Percentiles rank a stretch among this genome's conserved stretches.
phyloP scores from a whole-genome alignment of 2,329 filamentous ascomycete genomes.

The Phialophora chinensis region DNA sequence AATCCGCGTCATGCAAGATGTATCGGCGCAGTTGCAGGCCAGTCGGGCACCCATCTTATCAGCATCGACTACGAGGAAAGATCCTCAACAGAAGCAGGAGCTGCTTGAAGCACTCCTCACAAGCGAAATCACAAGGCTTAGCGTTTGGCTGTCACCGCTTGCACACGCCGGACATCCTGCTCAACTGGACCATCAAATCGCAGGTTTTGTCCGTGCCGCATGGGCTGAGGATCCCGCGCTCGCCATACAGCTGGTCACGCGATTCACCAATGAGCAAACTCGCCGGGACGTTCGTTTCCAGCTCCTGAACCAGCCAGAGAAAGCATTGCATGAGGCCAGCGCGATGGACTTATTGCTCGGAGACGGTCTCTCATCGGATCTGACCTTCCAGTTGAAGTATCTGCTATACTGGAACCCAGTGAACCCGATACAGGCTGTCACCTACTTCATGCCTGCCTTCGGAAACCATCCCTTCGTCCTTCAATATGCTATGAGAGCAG shows the following conservation, averaged over 20 bases:
- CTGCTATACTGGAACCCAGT: slow-evolving; percentile 91
- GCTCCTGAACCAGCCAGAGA: slow-evolving; percentile 81
- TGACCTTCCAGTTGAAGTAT: slow-evolving; percentile 87
- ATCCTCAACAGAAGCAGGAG: slow-evolving; percentile 78
- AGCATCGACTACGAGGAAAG: slow-evolving; percentile 61
- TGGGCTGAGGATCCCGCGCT: slow-evolving; percentile 86
- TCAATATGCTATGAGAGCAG: slow-evolving; percentile 93
- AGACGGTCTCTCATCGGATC: slow-evolving; percentile 74
- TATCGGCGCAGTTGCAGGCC: slow-evolving; percentile 69
- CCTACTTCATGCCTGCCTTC: slow-evolving; percentile 90
- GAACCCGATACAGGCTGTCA: slow-evolving; percentile 90
- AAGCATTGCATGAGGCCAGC: slow-evolving; percentile 79
- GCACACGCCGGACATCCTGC: slow-evolving; percentile 52
- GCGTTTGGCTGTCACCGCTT: slow-evolving; percentile 88
- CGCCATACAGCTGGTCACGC: slow-evolving; percentile 80
- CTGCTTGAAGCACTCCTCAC: slow-evolving; percentile 80
- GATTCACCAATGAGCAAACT: slow-evolving; percentile 78
- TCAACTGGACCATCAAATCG: slow-evolving; percentile 50
- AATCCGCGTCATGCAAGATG: slow-evolving; percentile 77
- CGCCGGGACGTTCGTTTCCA: slow-evolving; percentile 78
- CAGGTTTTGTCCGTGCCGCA: slow-evolving; percentile 75
- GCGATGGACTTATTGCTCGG: slow-evolving; percentile 83
- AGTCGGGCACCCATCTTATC: slow-evolving; percentile 65
- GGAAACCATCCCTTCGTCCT: slow-evolving; percentile 90
- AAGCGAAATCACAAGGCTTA: slow-evolving; percentile 81